Evolutionary conservation across 2,329 filamentous ascomycete species (phyloP), one percentile per base, ranked within the genome.

Genomic region (Aureobasidium sp.): DNA sequence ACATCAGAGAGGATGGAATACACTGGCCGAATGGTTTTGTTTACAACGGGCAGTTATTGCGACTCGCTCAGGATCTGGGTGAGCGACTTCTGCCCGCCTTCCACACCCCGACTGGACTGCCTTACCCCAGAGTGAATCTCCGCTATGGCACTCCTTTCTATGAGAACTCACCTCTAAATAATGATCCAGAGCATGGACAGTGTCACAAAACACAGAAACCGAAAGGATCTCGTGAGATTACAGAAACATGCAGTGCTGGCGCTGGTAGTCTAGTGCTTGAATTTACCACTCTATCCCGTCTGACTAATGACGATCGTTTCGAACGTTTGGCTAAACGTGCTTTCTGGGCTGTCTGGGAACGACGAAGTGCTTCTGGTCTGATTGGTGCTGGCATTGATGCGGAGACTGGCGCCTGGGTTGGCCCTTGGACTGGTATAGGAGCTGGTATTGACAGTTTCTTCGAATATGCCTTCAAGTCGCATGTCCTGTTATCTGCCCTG

Each of bases 391-490:
- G 92, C 2, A 92, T 99, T 65, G 93, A 96, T 76, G 90, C 92
- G 1, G 93, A 97, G 71, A 88, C 86, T 32, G 94, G 93, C 0
- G 82, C 88, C 67, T 99, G 94, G 94, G 72, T 94, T 37, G 88
- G 88, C 9, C 83, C 89, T 1, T 92, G 90, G 72, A 87, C 93
- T n/a, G 93, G 94, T 34, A 96, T 99, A 68, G 94, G 94, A 55
- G 94, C 94, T 8, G 94, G 94, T 43, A 91, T 96, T 70, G 94
- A 99, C 77, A 97, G 92, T 76, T 99, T 99, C 77, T 97, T 96
- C 71, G 94, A 99, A 76, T 99, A 99, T 75, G 92, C 94, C 3
- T 82, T 97, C 69, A 99, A 99, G 76, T 92, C 92, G 20, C 87
- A 96, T 71, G 89, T 99, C 64, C 77, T 99, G 27, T 84, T 97